A percentile compares a stretch with the other conserved stretches of the same genome.
phyloP scores from a whole-genome alignment of 1,284 basidiomycete genomes.

The Microbotryomycetes sp. region DNA sequence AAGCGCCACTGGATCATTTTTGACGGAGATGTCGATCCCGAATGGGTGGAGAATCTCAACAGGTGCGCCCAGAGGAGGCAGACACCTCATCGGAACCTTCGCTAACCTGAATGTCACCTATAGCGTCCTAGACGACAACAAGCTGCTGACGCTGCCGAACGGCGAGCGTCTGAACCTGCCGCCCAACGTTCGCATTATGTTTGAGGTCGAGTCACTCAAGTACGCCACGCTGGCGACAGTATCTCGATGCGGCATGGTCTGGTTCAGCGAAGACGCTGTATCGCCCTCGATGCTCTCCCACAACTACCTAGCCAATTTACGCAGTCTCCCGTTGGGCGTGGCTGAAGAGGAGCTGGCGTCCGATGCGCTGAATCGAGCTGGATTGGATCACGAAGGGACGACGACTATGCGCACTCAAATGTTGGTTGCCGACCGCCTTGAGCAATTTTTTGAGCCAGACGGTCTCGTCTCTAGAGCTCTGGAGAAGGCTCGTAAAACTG shows the following conservation, averaged over 20 bases:
- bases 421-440: conserved; percentile 66
- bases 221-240: conserved; percentile 98
- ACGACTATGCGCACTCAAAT: conserved; percentile 62
- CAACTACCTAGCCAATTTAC: conserved; percentile 75
- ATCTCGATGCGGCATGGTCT: conserved; percentile 99
- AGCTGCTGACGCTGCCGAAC: conserved; percentile 91
- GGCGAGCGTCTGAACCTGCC: conserved; percentile 97
- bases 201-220: conserved; percentile 95
- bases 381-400: conserved; percentile 45
- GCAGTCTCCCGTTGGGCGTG: conserved; percentile 70
- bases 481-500: conserved; percentile 67
- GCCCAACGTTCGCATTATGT: conserved; percentile 97
- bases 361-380: no score
- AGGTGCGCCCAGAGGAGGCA: conserved; percentile 52
- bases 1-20: conserved; percentile 99
- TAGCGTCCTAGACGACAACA: conserved; percentile 98
- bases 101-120: background rate
- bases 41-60: conserved; percentile 99
- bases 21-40: conserved; percentile 98
- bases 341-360: conserved; percentile 67
- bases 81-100: background rate
- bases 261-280: conserved; percentile 97
- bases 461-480: conserved; percentile 76
- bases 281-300: conserved; percentile 84
- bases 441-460: conserved; percentile 71